phyloP scores from a whole-genome alignment of 1,284 basidiomycete species.

The Cryptococcus sp. region DNA sequence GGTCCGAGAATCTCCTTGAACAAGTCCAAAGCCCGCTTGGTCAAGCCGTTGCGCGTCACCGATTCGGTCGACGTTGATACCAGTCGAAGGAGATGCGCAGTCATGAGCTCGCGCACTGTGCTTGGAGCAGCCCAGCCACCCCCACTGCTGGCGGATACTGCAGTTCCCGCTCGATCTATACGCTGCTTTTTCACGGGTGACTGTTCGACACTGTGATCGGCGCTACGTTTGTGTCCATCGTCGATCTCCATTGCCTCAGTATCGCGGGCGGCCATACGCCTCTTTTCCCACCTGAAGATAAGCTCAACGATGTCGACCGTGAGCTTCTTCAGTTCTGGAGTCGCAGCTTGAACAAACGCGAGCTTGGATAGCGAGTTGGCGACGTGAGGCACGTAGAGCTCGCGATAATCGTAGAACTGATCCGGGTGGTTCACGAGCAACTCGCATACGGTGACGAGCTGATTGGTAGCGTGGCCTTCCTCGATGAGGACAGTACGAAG shows the following conservation, averaged over 20 bases:
- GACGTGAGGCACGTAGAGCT: conserved; percentile 94
- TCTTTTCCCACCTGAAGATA: conserved; percentile 83
- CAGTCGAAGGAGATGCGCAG: conserved; percentile 90
- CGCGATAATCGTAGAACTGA: conserved; percentile 90
- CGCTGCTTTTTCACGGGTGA: conserved; percentile 55
- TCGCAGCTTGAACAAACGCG: conserved; percentile 73
- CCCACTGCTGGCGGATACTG: conserved; percentile 47
- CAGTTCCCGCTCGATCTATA: conserved; percentile 55
- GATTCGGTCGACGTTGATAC: conserved; percentile 73
- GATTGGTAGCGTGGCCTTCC: conserved; percentile 78
- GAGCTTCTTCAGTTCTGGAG: conserved; percentile 76
- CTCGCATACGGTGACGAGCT: conserved; percentile 86
- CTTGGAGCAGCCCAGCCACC: conserved; percentile 73
- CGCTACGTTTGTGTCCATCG: conserved; percentile 34
- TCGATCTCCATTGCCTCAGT: conserved; percentile 54
- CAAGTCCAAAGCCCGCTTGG: conserved; percentile 76
- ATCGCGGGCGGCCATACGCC: conserved; percentile 56
- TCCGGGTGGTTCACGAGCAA: conserved; percentile 89
- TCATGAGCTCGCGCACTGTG: conserved; percentile 80
- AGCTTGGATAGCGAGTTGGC: conserved; percentile 87
- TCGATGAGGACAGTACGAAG: conserved; percentile 86
- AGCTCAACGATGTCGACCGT: conserved; percentile 83
- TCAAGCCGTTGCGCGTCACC: conserved; percentile 64
- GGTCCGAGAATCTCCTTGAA: conserved; percentile 79
- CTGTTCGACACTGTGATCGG: conserved; percentile 26